Conservation (phyloP, 1,284 basidiomycete species). For the Malassezia pachydermatis region DNA sequence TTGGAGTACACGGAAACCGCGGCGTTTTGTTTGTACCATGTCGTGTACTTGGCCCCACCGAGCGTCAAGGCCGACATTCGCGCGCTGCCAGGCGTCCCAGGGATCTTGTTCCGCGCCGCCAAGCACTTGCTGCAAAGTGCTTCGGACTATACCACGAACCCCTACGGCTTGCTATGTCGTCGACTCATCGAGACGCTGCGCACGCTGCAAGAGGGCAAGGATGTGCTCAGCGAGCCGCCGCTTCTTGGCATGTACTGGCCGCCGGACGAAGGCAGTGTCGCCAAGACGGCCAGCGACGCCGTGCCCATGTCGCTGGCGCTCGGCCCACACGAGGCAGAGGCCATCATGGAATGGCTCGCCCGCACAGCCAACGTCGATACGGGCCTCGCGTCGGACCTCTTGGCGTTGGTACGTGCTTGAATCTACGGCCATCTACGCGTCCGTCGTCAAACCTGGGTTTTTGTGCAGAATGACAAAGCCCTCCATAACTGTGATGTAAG, state of each 20-base stretch:
- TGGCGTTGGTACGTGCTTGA: conserved; percentile 2
- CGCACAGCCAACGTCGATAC: conserved; percentile 13
- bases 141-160: conserved; percentile 54
- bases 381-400: conserved; percentile 10
- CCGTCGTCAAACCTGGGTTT: conserved; percentile 49
- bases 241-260: conserved; percentile 30
- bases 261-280: neutral
- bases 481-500: conserved; percentile 22
- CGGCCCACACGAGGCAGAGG: conserved; percentile 7
- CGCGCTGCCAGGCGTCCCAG: conserved; percentile 48
- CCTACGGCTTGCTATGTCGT: conserved; percentile 60
- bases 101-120: conserved; percentile 50
- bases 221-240: conserved; percentile 59
- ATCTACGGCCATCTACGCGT: neutral
- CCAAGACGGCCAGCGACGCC: neutral
- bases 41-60: conserved; percentile 72
- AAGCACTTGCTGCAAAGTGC: conserved; percentile 50
- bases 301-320: conserved; percentile 1
- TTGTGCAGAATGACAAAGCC: conserved; percentile 48
- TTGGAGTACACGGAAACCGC: conserved; percentile 68
- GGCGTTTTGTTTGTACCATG: conserved; percentile 69
- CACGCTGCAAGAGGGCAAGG: conserved; percentile 66
- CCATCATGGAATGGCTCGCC: conserved; percentile 8
- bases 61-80: conserved; percentile 63
- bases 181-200: conserved; percentile 74